These are phyloP conservation scores for Amaranthus cruentus DNA, from an alignment of 148 eudicot species.

Conservation along the genomic window DNA sequence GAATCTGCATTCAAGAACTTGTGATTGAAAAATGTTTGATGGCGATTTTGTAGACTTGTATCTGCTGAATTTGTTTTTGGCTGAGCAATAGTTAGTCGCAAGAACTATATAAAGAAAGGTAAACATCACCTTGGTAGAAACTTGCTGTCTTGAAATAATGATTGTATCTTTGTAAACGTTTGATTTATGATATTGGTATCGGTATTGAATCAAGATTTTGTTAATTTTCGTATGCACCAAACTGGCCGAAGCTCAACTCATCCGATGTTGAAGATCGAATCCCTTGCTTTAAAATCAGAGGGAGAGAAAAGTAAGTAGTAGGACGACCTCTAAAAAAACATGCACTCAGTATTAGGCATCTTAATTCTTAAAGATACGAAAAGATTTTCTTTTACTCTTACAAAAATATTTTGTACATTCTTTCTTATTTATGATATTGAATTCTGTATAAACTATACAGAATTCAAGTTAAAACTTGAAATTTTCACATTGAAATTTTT, in stretches of 20 bases:
- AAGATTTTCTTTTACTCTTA: too few species aligned
- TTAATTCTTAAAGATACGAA: too few species aligned
- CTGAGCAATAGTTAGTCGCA: neutral
- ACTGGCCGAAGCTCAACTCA: neutral
- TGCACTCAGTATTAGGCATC: too few species aligned
- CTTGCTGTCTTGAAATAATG: neutral
- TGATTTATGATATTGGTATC: neutral
- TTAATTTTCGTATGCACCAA: neutral
- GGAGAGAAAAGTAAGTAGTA: too few species aligned
- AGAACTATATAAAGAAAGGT: constrained; percentile 2
- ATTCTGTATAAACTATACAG: too few species aligned
- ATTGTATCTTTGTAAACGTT: neutral
- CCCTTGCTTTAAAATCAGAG: too few species aligned
- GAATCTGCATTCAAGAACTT: constrained; percentile 79
- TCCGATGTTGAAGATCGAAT: neutral
- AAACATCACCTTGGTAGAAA: neutral
- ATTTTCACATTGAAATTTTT: too few species aligned
- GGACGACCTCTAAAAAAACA: too few species aligned
- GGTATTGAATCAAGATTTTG: neutral
- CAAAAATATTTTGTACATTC: too few species aligned
- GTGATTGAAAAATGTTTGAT: constrained; percentile 29
- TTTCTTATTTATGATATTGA: too few species aligned
- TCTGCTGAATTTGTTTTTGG: neutral
- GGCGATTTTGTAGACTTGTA: neutral
- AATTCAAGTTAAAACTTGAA: too few species aligned